Evolutionary conservation across 305 asterid genomes (phyloP), one percentile per base, ranked within the genome.

Genomic region (Fraxinus dipetala): DNA sequence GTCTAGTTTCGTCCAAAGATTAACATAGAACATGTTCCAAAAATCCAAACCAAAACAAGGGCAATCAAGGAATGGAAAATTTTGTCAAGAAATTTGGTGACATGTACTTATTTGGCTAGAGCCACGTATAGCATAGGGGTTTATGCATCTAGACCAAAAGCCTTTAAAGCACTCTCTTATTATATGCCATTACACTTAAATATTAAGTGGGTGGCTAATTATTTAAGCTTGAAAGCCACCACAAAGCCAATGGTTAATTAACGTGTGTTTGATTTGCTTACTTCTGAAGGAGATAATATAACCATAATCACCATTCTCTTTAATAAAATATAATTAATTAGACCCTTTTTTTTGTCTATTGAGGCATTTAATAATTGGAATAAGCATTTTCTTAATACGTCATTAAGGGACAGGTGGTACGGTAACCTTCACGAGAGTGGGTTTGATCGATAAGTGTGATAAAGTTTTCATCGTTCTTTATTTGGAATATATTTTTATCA

Each of bases 321-420:
- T 20, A 16, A 11, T 77, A 70, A 74, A 78, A 75, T 77, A 80
- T 30, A 73, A 32, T 83, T 82, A 82, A 20, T 80, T 84, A 75
- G 81, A 84, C n/a, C n/a, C n/a, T n/a, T n/a, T 83, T 80, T 85
- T 84, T 56, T 80, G n/a, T 87, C 84, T 69, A 83, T 81, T 81
- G 31, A 8, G 78, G 22, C 43, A 28, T 73, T 79, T 80, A 74
- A 72, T 77, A 82, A 82, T 69, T 84, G 77, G 31, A 45, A 28
- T 54, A 51, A 85, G 43, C 56, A 79, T 69, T 75, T 36, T 31
- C 70, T 72, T 82, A 76, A 59, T 74, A 81, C 88, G 88, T 87
- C 89, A 87, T 70, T 72, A 45, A 76, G 79, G 74, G 84, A 87
- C 88, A 87, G 86, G 84, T 87, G 88, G 86, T 72, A 65, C 26